Evolutionary conservation across 768 basidiomycete species (phyloP), one percentile per base, ranked within the genome.

Genomic region (Mycena epipterygia): DNA sequence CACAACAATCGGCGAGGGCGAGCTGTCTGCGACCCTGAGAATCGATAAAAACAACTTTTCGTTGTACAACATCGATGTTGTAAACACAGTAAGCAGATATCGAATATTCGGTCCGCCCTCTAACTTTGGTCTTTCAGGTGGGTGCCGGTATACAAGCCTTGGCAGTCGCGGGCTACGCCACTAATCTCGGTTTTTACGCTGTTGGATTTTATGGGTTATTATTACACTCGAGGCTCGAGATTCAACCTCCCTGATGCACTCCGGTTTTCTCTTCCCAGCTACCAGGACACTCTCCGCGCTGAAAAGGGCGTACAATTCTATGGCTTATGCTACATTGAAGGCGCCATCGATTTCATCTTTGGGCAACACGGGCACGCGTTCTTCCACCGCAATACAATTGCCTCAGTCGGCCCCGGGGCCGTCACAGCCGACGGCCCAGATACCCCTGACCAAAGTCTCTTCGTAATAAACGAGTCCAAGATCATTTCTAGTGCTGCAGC

Each of bases 51-150:
- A 76, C 52, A 73, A 78, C 35, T 73, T 81, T 33, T 62, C 73
- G 23, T 37, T 81, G 23, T 81, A 81, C 64, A 81, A 81, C 49
- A 57, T 81, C 17, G 74, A 81, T 48, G 68, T 81, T 48, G 73
- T 75, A 62, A 81, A 81, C 42, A 79, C 76, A 3, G 76, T 76
- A 21, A 56, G 63, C 25, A 46, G 7, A 30, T 46, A 14, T 12
- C 33, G 48, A 21, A 49, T 13, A 11, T 49, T 25, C 29, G 17
- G 3, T 27, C 29, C 17, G 11, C n/a, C 17, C 8, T n/a, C 1
- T 56, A 12, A 55, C 7, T 21, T 14, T 14, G 11, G 25, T 27
- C 17, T 37, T 39, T 1, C 64, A 77, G 76, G 77, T 79, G 49
- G 73, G 76, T 25, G 6, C 64, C 17, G 55, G 69, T 12, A 71